Evolutionary conservation across 805 yeast species (phyloP).

Genomic region (Metschnikowia reukaufii): DNA sequence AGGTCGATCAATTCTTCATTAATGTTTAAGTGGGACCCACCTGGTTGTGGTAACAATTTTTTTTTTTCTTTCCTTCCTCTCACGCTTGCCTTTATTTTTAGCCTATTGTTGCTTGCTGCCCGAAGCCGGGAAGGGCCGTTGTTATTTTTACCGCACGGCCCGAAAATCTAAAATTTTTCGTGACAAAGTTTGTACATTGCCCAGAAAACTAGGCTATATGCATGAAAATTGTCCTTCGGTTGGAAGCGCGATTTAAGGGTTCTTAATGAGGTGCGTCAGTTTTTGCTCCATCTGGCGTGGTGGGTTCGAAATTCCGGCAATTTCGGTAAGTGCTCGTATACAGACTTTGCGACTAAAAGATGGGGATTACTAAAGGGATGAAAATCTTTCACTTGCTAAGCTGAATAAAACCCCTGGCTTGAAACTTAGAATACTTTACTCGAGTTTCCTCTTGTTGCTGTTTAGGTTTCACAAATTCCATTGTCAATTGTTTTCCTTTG

Average conservation of each 20-base stretch:
- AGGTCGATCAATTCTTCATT: not conserved
- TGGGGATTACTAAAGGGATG: not conserved
- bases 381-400: not conserved
- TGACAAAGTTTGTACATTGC: not conserved
- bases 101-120: too few relatives aligned
- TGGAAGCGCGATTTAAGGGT: slow-evolving; percentile 3
- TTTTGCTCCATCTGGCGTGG: slow-evolving; percentile 4
- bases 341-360: not conserved
- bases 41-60: too few relatives aligned
- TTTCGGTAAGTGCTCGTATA: slow-evolving; percentile 9
- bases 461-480: not conserved
- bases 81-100: too few relatives aligned
- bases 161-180: not conserved
- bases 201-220: not conserved
- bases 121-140: too few relatives aligned
- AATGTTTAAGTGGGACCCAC: not conserved
- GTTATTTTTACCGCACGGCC: too few relatives aligned
- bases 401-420: not conserved
- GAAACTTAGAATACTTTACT: too few relatives aligned
- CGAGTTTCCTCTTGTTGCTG: not conserved
- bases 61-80: too few relatives aligned
- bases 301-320: slow-evolving; percentile 4
- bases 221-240: slow-evolving; percentile 1
- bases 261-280: slow-evolving; percentile 8
- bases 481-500: not conserved